A percentile compares a stretch with the other conserved stretches of the same genome.
Conservation (phyloP, 1,139 yeast species). For the Geotrichum klebahnii region DNA sequence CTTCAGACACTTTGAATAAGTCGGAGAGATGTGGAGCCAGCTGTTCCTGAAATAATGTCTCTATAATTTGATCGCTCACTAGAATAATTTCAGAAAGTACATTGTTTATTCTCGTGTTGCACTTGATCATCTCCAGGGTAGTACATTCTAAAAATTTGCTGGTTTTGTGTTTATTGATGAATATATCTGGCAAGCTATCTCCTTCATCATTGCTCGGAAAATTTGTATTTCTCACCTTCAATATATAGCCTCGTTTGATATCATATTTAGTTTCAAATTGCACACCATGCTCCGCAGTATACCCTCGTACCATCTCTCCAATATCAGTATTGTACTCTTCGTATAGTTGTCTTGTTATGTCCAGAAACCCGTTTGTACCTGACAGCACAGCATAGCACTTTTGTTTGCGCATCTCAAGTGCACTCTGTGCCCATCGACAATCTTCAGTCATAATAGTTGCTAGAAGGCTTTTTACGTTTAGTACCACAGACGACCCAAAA, state of each 20-base stretch:
- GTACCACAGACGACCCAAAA: slow-evolving; percentile 22
- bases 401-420: slow-evolving; percentile 45
- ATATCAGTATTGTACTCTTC: slow-evolving; percentile 42
- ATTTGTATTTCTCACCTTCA: slow-evolving; percentile 31
- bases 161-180: slow-evolving; percentile 40
- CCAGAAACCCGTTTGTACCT: slow-evolving; percentile 47
- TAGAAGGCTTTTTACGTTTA: slow-evolving; percentile 33
- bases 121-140: slow-evolving; percentile 44
- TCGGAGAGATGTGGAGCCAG: slow-evolving; percentile 37
- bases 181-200: slow-evolving; percentile 34
- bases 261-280: slow-evolving; percentile 41
- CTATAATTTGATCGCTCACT: slow-evolving; percentile 43
- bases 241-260: slow-evolving; percentile 41
- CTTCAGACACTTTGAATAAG: slow-evolving; percentile 46
- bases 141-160: slow-evolving; percentile 41
- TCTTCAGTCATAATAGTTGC: slow-evolving; percentile 42
- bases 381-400: slow-evolving; percentile 45
- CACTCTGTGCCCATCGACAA: slow-evolving; percentile 43
- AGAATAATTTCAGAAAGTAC: slow-evolving; percentile 43
- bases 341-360: slow-evolving; percentile 45
- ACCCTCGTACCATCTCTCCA: slow-evolving; percentile 23
- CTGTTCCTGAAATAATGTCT: slow-evolving; percentile 33
- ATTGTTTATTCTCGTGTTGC: slow-evolving; percentile 43
- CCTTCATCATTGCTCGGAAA: slow-evolving; percentile 20
- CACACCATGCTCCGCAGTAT: slow-evolving; percentile 19